These are phyloP conservation scores for Aegilops speltoides DNA, from an alignment of 176 grass and related monocot species.

Conservation along the genomic window DNA sequence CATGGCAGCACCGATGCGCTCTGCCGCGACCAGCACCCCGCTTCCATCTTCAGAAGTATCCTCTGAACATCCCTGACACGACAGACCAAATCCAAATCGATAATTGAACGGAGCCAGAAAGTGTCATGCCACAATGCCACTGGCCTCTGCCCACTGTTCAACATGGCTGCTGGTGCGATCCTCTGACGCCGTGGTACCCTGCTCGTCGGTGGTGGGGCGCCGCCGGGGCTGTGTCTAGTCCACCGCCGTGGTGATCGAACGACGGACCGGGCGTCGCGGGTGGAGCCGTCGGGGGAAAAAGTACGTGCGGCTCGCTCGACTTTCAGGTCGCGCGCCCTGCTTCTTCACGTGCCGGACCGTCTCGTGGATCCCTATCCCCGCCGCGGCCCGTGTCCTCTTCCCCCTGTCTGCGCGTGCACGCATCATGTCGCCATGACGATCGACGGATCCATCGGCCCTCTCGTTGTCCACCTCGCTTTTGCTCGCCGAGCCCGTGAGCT, in stretches of 20 bases:
- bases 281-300: not conserved
- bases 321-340: conserved; percentile 13
- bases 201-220: conserved; percentile 16
- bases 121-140: not conserved
- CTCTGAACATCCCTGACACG: conserved; percentile 16
- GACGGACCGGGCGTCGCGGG: not conserved
- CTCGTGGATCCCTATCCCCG: not conserved
- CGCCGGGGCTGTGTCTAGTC: not conserved
- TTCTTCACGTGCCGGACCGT: conserved; percentile 19
- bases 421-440: conserved; percentile 28
- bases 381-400: conserved; percentile 25
- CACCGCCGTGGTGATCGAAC: too few species aligned
- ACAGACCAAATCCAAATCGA: conserved; percentile 9
- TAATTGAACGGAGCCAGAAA: not conserved
- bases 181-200: not conserved
- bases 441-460: not conserved
- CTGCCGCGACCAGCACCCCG: not conserved
- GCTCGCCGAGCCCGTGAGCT: conserved; percentile 34
- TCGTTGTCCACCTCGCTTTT: conserved; percentile 27
- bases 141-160: not conserved
- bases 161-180: not conserved
- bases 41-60: not conserved
- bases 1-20: not conserved
- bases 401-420: conserved; percentile 6
- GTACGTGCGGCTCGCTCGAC: not conserved